These are phyloP conservation scores for Solioccasus polychromus DNA, from an alignment of 768 basidiomycete species.

Conservation along the genomic window DNA sequence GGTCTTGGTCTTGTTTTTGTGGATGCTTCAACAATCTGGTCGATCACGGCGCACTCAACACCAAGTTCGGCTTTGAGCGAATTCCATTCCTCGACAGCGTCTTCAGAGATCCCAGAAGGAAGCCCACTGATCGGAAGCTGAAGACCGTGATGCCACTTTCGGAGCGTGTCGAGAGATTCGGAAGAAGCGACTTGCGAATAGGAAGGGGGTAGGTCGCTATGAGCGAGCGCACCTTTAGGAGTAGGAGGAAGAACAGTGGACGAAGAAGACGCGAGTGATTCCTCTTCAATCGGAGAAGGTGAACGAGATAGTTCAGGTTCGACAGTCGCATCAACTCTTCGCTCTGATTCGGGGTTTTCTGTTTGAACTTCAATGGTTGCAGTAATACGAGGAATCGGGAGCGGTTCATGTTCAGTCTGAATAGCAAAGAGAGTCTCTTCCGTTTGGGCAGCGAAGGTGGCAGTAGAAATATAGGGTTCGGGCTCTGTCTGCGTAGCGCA, in stretches of 20 bases:
- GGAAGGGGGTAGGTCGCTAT: constrained; percentile 65
- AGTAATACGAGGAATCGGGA: constrained; percentile 28
- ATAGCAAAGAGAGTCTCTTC: constrained; percentile 36
- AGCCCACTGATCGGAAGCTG: constrained; percentile 41
- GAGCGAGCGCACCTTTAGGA: constrained; percentile 46
- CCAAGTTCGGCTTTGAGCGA: constrained; percentile 78
- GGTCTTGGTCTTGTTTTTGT: constrained; percentile 31
- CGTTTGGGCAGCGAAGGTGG: constrained; percentile 57
- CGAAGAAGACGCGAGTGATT: constrained; percentile 68
- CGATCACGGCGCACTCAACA: constrained; percentile 72
- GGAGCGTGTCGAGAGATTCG: constrained; percentile 56
- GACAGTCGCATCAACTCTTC: constrained; percentile 31
- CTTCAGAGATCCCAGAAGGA: constrained; percentile 58
- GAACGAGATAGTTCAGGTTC: constrained; percentile 38
- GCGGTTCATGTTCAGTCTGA: constrained; percentile 40
- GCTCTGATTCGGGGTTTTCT: constrained; percentile 38
- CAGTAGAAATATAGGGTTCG: constrained; percentile 44
- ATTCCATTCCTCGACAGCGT: constrained; percentile 73
- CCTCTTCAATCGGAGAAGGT: constrained; percentile 45
- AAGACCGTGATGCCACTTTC: constrained; percentile 69
- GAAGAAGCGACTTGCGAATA: constrained; percentile 59
- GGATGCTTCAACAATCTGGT: constrained; percentile 55
- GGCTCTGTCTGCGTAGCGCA: constrained; percentile 62
- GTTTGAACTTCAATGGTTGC: constrained; percentile 68
- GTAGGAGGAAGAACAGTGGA: constrained; percentile 72